phyloP scores from a whole-genome alignment of 257 asterid species.

The Gentiana dahurica region DNA sequence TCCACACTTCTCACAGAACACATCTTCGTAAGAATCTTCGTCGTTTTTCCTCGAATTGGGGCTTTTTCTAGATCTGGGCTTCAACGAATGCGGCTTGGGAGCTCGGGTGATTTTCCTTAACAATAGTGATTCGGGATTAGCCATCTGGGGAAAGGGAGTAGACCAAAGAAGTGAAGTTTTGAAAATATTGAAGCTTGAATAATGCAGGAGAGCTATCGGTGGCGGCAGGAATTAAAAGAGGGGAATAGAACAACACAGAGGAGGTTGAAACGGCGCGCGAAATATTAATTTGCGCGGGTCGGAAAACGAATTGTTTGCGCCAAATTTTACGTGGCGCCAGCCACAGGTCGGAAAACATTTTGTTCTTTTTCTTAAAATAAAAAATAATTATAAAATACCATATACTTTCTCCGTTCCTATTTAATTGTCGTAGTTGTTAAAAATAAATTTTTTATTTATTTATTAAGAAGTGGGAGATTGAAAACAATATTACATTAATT shows the following conservation, averaged over 20 bases:
- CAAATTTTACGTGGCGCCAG: slow-evolving; percentile 6
- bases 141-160: not conserved
- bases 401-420: too few species aligned
- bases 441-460: too few species aligned
- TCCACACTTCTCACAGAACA: slow-evolving; percentile 63
- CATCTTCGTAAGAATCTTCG: slow-evolving; percentile 30
- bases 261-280: not conserved
- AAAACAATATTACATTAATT: too few species aligned
- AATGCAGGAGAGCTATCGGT: too few species aligned
- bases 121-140: slow-evolving; percentile 6
- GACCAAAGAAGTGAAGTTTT: not conserved
- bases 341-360: too few species aligned
- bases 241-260: not conserved
- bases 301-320: slow-evolving; percentile 17
- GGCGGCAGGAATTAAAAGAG: not conserved
- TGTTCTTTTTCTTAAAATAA: too few species aligned
- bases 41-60: slow-evolving; percentile 16
- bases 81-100: slow-evolving; percentile 25
- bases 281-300: slow-evolving; percentile 7
- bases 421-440: too few species aligned
- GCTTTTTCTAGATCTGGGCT: slow-evolving; percentile 15
- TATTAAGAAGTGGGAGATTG: too few species aligned
- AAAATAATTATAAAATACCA: too few species aligned
- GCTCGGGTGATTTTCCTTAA: slow-evolving; percentile 56
- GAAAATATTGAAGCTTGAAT: not conserved